Base-by-base conservation (phyloP, 768 basidiomycete species). In the Lactarius sanguifluus region DNA sequence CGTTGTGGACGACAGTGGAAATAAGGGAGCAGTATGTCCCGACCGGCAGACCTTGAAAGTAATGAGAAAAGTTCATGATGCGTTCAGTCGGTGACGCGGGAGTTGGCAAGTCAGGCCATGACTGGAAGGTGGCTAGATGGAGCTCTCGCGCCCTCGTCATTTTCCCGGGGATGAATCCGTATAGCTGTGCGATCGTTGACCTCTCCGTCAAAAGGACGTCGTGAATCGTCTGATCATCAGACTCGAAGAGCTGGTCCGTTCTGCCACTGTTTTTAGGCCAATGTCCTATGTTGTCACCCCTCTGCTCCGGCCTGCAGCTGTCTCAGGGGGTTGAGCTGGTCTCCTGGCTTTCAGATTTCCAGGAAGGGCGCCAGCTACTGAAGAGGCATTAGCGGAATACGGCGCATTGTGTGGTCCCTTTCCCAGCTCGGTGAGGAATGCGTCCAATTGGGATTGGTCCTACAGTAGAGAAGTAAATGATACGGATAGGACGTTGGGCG, bases 131-230 rank as follows among this genome's bases (percentile, higher is more conserved):
- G 56, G 80, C 79, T 30, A 88, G 75, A 72, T 94, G 90, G 1
- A 92, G 76, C 65, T 85, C 80, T 32, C 86, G 83, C 20, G 85
- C 83, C 54, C 94, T 83, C 1, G 86, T 77, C 36, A 82, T 81
- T 71, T 86, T 87, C 16, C 89, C 92, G 16, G 85, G 79, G 54
- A 89, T 82, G 75, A 84, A 92, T 16, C 92, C 94, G 72, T 91
- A 91, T 34, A 85, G 69, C 69, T 94, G 91, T 2, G 85, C 82
- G n/a, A 89, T 72, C 2, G 90, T 88, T 32, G 84, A 85, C 56
- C 83, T 81, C 72, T 96, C 91, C 2, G 82, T 81, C n/a, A 91
- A 76, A 64, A 94, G 79, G 38, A 85, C 81, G 25, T 86, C 83
- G 40, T 85, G 82, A 64, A 89, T 81, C 9, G 80, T 82, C 23